These are phyloP conservation scores for Rosa chinensis DNA, from an alignment of 306 rosid species.

Conservation along the genomic window DNA sequence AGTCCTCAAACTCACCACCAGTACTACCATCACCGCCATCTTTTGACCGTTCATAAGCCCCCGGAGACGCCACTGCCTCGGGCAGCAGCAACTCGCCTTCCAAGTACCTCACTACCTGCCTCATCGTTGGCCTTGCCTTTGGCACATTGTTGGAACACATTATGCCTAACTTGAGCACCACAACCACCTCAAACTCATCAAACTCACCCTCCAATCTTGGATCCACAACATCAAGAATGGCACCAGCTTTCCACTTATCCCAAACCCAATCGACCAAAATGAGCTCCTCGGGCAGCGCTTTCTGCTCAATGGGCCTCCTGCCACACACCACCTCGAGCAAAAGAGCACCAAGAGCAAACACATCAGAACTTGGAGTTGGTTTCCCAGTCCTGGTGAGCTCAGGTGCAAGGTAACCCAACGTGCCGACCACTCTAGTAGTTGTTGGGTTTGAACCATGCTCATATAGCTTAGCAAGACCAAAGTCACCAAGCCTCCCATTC, in stretches of 20 bases:
- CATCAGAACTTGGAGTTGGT: conserved; percentile 50
- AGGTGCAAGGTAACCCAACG: conserved; percentile 60
- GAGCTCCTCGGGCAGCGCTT: conserved; percentile 63
- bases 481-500: conserved; percentile 55
- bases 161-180: conserved; percentile 49
- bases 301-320: conserved; percentile 52
- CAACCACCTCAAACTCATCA: conserved; percentile 43
- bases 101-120: conserved; percentile 51
- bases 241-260: conserved; percentile 52
- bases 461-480: conserved; percentile 58
- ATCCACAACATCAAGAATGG: conserved; percentile 40
- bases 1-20: conserved; percentile 23
- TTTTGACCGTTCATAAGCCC: conserved; percentile 21
- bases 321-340: conserved; percentile 62
- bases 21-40: not conserved
- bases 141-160: conserved; percentile 48
- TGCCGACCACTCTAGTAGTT: conserved; percentile 64
- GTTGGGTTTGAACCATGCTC: conserved; percentile 52
- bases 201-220: conserved; percentile 33
- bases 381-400: conserved; percentile 62
- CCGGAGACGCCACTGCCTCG: conserved; percentile 25
- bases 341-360: conserved; percentile 60
- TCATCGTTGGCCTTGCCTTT: conserved; percentile 41
- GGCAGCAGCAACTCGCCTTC: conserved; percentile 44
- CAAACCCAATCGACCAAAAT: conserved; percentile 61